phyloP scores from a whole-genome alignment of 495 filamentous ascomycete genomes.

The Thozetella sp. region DNA sequence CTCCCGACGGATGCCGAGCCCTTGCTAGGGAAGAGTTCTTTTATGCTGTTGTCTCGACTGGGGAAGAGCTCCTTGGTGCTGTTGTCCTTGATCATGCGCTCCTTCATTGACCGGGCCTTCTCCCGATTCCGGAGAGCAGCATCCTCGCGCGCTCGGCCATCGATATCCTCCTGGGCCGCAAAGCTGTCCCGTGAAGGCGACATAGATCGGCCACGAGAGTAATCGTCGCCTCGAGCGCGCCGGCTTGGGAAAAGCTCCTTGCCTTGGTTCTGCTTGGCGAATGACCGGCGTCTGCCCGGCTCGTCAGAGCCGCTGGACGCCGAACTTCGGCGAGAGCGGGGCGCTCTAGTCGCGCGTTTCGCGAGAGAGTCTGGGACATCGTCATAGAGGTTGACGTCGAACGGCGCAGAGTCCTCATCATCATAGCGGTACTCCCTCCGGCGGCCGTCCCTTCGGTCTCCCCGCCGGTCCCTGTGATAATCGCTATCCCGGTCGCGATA shows the following conservation, averaged over 20 bases:
- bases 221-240: slow-evolving; percentile 28
- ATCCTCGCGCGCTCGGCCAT: slow-evolving; percentile 25
- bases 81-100: slow-evolving; percentile 32
- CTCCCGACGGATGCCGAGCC: slow-evolving; percentile 19
- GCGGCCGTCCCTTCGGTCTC: slow-evolving; percentile 57
- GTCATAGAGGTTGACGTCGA: slow-evolving; percentile 79
- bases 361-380: slow-evolving; percentile 53
- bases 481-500: slow-evolving; percentile 63
- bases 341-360: slow-evolving; percentile 22
- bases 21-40: slow-evolving; percentile 74
- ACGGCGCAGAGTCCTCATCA: slow-evolving; percentile 52
- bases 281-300: slow-evolving; percentile 20
- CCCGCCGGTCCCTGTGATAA: slow-evolving; percentile 57
- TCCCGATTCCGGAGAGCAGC: slow-evolving; percentile 38
- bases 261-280: slow-evolving; percentile 30
- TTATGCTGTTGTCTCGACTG: slow-evolving; percentile 45
- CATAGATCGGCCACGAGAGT: slow-evolving; percentile 63
- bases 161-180: slow-evolving; percentile 46
- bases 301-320: slow-evolving; percentile 31
- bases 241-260: slow-evolving; percentile 57
- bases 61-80: slow-evolving; percentile 70
- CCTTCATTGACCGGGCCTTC: slow-evolving; percentile 46
- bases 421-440: slow-evolving; percentile 51
- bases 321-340: slow-evolving; percentile 28
- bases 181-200: slow-evolving; percentile 70